Percentiles rank a stretch among this genome's conserved stretches.
Evolutionary conservation across 1,139 yeast genomes (phyloP).

Genomic region (Protomyces arabidopsidicola): DNA sequence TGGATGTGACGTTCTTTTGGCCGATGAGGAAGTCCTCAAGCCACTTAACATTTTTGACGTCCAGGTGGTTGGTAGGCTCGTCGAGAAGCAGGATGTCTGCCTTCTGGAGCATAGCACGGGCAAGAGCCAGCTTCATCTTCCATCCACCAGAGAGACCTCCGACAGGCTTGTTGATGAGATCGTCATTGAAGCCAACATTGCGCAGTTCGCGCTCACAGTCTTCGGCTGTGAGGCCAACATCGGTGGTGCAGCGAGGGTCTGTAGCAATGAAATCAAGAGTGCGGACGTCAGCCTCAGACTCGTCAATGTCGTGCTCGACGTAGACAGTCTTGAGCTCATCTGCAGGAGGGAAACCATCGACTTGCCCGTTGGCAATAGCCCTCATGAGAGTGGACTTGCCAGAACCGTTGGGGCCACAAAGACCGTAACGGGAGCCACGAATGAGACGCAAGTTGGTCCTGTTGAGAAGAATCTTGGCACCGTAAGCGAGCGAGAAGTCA

Average conservation of each 20-base stretch:
- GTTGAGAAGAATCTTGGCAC: slow-evolving; percentile 93
- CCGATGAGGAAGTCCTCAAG: slow-evolving; percentile 84
- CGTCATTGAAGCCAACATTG: slow-evolving; percentile 88
- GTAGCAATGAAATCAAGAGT: slow-evolving; percentile 83
- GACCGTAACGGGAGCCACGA: slow-evolving; percentile 97
- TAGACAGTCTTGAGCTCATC: slow-evolving; percentile 97
- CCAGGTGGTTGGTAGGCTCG: slow-evolving; percentile 99
- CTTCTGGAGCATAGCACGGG: slow-evolving; percentile 97
- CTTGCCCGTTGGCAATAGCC: slow-evolving; percentile 99
- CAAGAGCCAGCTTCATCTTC: slow-evolving; percentile 99
- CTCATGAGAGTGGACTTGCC: slow-evolving; percentile 99
- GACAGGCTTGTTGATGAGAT: slow-evolving; percentile 70
- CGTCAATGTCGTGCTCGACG: slow-evolving; percentile 99
- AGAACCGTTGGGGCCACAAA: slow-evolving; percentile 99
- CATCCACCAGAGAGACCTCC: slow-evolving; percentile 99
- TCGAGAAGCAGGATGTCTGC: slow-evolving; percentile 97
- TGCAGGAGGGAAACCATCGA: slow-evolving; percentile 99
- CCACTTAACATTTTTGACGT: slow-evolving; percentile 98
- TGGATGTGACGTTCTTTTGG: slow-evolving; percentile 81
- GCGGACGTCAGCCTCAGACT: slow-evolving; percentile 92
- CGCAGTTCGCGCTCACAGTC: slow-evolving; percentile 64
- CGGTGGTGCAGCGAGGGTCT: slow-evolving; percentile 40
- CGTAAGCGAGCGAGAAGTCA: slow-evolving; percentile 98
- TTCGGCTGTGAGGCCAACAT: slow-evolving; percentile 49
- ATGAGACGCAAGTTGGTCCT: slow-evolving; percentile 80